These are phyloP conservation scores for Penicillium robsamsonii DNA, from an alignment of 495 filamentous ascomycete species.

Conservation along the genomic window DNA sequence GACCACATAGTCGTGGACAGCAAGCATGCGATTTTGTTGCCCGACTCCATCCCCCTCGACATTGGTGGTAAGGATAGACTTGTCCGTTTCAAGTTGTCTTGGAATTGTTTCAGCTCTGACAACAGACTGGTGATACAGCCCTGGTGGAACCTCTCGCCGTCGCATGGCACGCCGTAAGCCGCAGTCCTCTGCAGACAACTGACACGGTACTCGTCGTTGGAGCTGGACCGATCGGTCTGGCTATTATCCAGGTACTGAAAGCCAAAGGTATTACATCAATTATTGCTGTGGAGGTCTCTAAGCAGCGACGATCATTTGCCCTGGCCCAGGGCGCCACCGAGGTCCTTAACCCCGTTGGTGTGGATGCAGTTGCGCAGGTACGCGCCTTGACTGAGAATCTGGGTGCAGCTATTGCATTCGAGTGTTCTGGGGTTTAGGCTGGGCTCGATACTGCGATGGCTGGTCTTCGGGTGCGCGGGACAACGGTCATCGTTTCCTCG, in stretches of 20 bases:
- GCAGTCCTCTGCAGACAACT: constrained; percentile 48
- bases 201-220: constrained; percentile 56
- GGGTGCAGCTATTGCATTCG: constrained; percentile 26
- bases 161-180: constrained; percentile 64
- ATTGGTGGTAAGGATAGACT: constrained; percentile 27
- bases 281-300: constrained; percentile 44
- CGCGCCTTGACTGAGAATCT: constrained; percentile 16
- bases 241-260: constrained; percentile 56
- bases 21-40: constrained; percentile 24
- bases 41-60: constrained; percentile 26
- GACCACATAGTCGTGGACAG: constrained; percentile 53
- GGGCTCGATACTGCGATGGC: constrained; percentile 29
- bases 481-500: constrained; percentile 27
- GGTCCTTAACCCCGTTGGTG: constrained; percentile 20
- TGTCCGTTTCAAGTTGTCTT: constrained; percentile 18
- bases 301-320: constrained; percentile 19
- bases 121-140: constrained; percentile 29
- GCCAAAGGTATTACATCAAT: constrained; percentile 49
- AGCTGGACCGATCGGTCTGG: constrained; percentile 62
- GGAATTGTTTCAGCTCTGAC: constrained; percentile 1
- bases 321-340: constrained; percentile 23
- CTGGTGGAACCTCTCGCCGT: constrained; percentile 62
- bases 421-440: constrained; percentile 31
- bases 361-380: constrained; percentile 23
- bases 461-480: constrained; percentile 23